Base-by-base conservation (phyloP, 352 stramenopile genomes). In the Halophytophthora batemanensis region DNA sequence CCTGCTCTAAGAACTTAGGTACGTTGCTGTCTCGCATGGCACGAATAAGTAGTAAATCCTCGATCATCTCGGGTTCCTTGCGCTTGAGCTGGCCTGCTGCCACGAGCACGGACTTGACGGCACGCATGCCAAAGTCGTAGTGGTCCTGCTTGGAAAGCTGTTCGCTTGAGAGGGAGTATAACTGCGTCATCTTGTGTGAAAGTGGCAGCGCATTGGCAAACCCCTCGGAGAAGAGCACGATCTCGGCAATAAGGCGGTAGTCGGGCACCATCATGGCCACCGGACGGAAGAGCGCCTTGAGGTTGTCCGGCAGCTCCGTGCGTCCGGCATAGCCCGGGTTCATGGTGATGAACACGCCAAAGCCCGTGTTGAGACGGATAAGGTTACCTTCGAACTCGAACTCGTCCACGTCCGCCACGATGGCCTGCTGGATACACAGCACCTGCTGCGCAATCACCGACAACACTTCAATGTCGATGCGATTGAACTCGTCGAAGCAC, bases 401-500 rank as follows among this genome's bases (percentile, higher is more conserved):
- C 15, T 94, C 71, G 17, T 87, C 77, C 17, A 88, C 76, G 28
- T 96, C 82, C 1, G 85, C 80, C 7, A 95, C 74, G 59, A 98
- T 97, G 6, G 89, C 93, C 50, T 98, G 90, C 64, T 98, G 92
- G 53, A 98, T 98, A 44, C 81, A 96, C 11, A 97, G 67, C 42
- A 98, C 95, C 54, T 98, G 93, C 56, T 98, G 93, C n/a, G 93
- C 92, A 61, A 98, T 98, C 17, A 98, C 93, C 18, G 87, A 97
- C 4, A 98, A 53, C 19, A 98, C 93, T 57, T 98, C 93, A 43
- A 98, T 97, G 61, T 98, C 92, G 42, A 98, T 98, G 19, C 93
- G 90, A 57, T 98, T 98, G 63, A 98, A 98, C 63, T 98, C 93
- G 53, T 98, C 93, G 64, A 98, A 98, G 66, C 93, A 98, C 7